Percentiles rank a stretch among this genome's conserved stretches.
phyloP scores from a whole-genome alignment of 331 rosid genomes.

The Phaseolus coccineus region DNA sequence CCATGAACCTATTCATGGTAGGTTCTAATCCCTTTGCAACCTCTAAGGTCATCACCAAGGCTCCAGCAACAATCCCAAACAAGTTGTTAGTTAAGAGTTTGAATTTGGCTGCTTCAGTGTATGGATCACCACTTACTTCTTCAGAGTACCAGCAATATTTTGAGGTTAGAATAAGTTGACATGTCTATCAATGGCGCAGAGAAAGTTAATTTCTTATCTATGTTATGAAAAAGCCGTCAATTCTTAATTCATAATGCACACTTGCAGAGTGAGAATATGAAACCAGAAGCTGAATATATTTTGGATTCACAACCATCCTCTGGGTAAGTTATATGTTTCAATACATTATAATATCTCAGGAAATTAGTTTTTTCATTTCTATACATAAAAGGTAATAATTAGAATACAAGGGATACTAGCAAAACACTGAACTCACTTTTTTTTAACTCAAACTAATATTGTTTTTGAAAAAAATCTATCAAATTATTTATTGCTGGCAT shows the following conservation, averaged over 20 bases:
- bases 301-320: conserved; percentile 53
- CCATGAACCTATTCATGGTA: conserved; percentile 47
- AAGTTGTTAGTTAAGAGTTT: conserved; percentile 47
- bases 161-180: conserved; percentile 60
- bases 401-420: background rate
- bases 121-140: conserved; percentile 82
- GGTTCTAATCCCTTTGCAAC: conserved; percentile 60
- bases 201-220: conserved; percentile 9
- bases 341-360: background rate
- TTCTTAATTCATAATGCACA: conserved; percentile 32
- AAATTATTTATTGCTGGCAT: too few species aligned
- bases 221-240: background rate
- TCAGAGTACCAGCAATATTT: conserved; percentile 77
- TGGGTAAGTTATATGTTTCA: conserved; percentile 58
- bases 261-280: conserved; percentile 63
- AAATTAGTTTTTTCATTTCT: conserved; percentile 25
- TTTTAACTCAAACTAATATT: background rate
- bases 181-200: conserved; percentile 17
- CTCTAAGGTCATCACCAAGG: conserved; percentile 52
- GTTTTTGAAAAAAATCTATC: too few species aligned
- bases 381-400: conserved; percentile 12
- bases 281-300: conserved; percentile 81
- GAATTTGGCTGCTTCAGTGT: conserved; percentile 52
- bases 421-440: background rate
- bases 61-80: conserved; percentile 47